These are phyloP conservation scores for Taiwanofungus camphoratus DNA, from an alignment of 1,284 basidiomycete genomes.

Conservation along the genomic window DNA sequence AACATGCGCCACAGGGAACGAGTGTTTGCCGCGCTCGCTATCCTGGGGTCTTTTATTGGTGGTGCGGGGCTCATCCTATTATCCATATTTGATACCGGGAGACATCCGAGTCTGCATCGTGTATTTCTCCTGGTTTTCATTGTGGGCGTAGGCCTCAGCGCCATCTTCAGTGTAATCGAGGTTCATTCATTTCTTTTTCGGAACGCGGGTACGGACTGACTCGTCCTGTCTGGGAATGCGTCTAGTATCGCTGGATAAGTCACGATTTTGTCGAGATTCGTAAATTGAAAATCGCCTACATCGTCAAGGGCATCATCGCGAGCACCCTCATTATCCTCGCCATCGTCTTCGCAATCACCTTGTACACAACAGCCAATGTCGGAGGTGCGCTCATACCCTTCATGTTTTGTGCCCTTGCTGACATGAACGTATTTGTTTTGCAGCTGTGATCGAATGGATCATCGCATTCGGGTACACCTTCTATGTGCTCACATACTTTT, in stretches of 20 bases:
- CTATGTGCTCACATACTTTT: constrained; percentile 63
- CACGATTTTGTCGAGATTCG: constrained; percentile 43
- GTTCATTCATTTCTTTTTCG: constrained; percentile 25
- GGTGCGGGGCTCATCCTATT: constrained; percentile 39
- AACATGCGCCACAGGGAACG: constrained; percentile 52
- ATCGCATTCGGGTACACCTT: constrained; percentile 69
- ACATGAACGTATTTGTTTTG: neutral
- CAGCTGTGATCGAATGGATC: constrained; percentile 65
- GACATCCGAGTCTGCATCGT: constrained; percentile 44
- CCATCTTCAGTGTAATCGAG: constrained; percentile 69
- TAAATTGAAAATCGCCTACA: constrained; percentile 51
- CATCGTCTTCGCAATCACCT: constrained; percentile 52
- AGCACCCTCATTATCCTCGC: constrained; percentile 50
- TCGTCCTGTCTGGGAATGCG: no score
- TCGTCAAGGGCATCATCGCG: constrained; percentile 56
- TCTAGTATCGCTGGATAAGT: constrained; percentile 61
- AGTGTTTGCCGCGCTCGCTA: constrained; percentile 48
- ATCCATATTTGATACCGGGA: constrained; percentile 61
- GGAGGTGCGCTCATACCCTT: constrained; percentile 39
- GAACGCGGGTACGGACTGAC: neutral
- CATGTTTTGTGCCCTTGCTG: neutral
- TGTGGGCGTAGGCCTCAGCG: constrained; percentile 54
- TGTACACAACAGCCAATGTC: constrained; percentile 40
- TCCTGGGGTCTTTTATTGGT: constrained; percentile 55
- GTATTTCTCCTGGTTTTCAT: constrained; percentile 58